phyloP scores from a whole-genome alignment of 495 filamentous ascomycete genomes.

The Xylaria acuta region DNA sequence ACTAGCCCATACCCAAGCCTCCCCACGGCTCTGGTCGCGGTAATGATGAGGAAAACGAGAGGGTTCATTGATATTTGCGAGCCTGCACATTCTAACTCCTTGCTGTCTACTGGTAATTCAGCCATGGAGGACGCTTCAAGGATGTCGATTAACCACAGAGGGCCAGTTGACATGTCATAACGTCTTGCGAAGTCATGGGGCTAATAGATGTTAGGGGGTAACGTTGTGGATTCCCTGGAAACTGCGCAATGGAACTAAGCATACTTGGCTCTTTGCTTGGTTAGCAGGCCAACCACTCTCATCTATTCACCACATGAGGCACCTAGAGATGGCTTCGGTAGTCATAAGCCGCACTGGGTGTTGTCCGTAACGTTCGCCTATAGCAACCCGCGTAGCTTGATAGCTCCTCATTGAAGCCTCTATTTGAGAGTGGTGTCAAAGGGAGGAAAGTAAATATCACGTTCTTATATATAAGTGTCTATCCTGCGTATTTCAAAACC shows the following conservation, averaged over 20 bases:
- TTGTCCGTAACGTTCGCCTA: not conserved
- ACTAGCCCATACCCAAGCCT: not conserved
- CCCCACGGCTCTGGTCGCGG: too few species aligned
- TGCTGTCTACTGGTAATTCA: not conserved
- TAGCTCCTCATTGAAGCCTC: not conserved
- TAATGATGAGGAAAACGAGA: not conserved
- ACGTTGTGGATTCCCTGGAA: not conserved
- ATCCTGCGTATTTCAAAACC: not conserved
- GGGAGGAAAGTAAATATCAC: not conserved
- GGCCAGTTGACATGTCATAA: not conserved
- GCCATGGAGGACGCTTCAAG: not conserved
- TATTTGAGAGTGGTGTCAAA: not conserved
- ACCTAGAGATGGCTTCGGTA: not conserved
- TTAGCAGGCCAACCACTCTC: not conserved
- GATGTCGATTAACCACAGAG: not conserved
- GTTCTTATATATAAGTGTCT: not conserved
- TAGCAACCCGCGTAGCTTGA: not conserved
- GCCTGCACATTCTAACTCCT: not conserved
- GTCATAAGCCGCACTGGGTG: not conserved
- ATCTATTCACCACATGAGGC: not conserved
- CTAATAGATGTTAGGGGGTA: not conserved
- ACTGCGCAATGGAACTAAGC: not conserved
- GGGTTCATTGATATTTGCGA: not conserved
- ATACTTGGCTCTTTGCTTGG: not conserved
- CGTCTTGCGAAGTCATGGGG: not conserved